Conservation (phyloP, 495 filamentous ascomycete species). For the Corynascus novoguineensis region DNA sequence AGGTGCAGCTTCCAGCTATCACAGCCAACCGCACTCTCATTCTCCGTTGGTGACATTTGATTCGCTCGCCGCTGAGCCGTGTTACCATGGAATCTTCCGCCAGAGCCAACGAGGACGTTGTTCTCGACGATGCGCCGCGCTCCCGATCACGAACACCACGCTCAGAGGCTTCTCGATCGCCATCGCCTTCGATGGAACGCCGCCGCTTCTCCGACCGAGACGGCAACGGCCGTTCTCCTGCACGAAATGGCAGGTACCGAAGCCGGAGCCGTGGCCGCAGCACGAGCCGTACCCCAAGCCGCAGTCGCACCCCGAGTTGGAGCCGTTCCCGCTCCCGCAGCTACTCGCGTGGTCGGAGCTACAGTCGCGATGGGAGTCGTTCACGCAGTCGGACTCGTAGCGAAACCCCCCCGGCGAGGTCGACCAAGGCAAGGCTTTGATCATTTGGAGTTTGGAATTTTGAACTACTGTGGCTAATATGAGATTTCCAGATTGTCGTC, state of each 20-base stretch:
- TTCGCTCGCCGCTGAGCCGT: not conserved
- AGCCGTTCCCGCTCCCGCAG: constrained; percentile 15
- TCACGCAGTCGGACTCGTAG: constrained; percentile 34
- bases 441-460: too few relatives aligned
- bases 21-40: not conserved
- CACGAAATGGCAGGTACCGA: constrained; percentile 30
- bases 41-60: not conserved
- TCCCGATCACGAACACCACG: constrained; percentile 17
- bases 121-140: constrained; percentile 15
- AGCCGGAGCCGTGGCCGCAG: constrained; percentile 25
- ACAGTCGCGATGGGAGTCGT: constrained; percentile 17
- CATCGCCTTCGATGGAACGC: constrained; percentile 19
- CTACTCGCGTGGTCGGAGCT: constrained; percentile 25
- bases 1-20: not conserved
- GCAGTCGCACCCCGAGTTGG: constrained; percentile 16
- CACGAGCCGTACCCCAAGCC: constrained; percentile 11
- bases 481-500: constrained; percentile 70
- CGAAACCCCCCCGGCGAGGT: constrained; percentile 19
- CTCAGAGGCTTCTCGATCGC: constrained; percentile 20
- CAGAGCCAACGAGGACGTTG: constrained; percentile 12
- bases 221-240: constrained; percentile 20
- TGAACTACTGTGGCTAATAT: not conserved
- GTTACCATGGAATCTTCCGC: constrained; percentile 19
- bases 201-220: constrained; percentile 10
- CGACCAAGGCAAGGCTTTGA: constrained; percentile 38